Evolutionary conservation across 2,329 filamentous ascomycete genomes (phyloP), one percentile per base, ranked within the genome.

Genomic region (Fusarium floridanum): DNA sequence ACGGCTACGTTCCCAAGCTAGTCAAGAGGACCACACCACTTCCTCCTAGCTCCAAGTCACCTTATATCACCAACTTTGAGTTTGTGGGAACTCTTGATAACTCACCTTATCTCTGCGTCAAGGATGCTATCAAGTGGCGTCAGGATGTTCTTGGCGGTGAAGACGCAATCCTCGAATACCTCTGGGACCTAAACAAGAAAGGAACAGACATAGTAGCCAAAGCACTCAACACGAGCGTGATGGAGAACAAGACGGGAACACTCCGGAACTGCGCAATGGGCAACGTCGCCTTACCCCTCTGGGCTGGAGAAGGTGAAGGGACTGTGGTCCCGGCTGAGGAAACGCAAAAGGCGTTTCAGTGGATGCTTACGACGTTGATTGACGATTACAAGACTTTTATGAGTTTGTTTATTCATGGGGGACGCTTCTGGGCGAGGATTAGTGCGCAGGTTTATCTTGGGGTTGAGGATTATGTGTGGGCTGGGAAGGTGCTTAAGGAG

Each of bases 401-500:
- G 61, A 87, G 91, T 1, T 79, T 93, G 4, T 90, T 91, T 67
- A 82, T 87, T 10, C 91, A 95, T 74, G 86, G 83, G 0, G 88
- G 88, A 0, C 86, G 86, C 63, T 89, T 92, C 80, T 98, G 93
- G 93, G 86, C 88, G 0, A 86, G 96, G 59, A 79, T 97, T 57
- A 95, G 93, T 80, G 94, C 90, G 16, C 95, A 98, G 86, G 88
- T 97, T 0, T 98, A 97, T 80, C 83, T 98, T n/a, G 94, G 94
- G 29, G 81, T 92, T 73, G 86, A 87, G 14, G 95, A 98, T 82
- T 98, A 97, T 79, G 89, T 92, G 80, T 94, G 90, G 89, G 88
- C 88, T 5, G 94, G 87, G 0, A 80, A 85, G 61, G 84, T 88
- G 10, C 81, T 97, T 77, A 88, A 89, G 79, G 82, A 85, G 41